Conservation (phyloP, 176 grass and related monocot genomes). For the Sorghum bicolor region DNA sequence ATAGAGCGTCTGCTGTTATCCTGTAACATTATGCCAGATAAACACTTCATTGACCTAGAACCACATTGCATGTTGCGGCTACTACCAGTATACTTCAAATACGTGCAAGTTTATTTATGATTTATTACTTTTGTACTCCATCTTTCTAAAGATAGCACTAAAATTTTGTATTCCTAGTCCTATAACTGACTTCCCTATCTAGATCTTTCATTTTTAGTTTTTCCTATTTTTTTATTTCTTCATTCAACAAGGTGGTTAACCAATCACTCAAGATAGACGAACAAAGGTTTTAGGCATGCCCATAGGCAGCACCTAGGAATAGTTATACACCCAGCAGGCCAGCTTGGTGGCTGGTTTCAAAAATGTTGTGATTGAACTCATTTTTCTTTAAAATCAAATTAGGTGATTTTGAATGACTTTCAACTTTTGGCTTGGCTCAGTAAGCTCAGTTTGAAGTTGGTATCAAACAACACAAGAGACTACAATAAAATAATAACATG, state of each 20-base stretch:
- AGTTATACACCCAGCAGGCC: not conserved
- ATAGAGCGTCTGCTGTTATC: not conserved
- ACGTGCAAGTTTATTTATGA: not conserved
- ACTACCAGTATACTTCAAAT: not conserved
- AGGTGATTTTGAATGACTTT: not conserved
- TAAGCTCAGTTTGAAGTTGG: not conserved
- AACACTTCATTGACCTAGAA: conserved; percentile 4
- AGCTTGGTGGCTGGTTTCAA: not conserved
- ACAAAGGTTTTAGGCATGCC: not conserved
- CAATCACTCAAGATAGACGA: not conserved
- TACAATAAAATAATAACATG: not conserved
- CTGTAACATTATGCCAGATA: not conserved
- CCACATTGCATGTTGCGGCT: not conserved
- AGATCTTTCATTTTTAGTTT: not conserved
- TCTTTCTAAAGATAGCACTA: conserved; percentile 1
- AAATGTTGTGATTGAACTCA: not conserved
- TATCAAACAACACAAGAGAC: not conserved
- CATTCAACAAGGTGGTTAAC: not conserved
- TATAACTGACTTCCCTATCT: not conserved
- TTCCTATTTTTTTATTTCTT: not conserved
- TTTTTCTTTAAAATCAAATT: not conserved
- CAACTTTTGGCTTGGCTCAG: not conserved
- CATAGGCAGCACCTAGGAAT: not conserved
- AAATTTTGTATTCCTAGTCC: not conserved
- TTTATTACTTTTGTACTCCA: not conserved